Evolutionary conservation across 2,329 filamentous ascomycete genomes (phyloP), one percentile per base, ranked within the genome.

Genomic region (Coniochaeta hoffmannii): DNA sequence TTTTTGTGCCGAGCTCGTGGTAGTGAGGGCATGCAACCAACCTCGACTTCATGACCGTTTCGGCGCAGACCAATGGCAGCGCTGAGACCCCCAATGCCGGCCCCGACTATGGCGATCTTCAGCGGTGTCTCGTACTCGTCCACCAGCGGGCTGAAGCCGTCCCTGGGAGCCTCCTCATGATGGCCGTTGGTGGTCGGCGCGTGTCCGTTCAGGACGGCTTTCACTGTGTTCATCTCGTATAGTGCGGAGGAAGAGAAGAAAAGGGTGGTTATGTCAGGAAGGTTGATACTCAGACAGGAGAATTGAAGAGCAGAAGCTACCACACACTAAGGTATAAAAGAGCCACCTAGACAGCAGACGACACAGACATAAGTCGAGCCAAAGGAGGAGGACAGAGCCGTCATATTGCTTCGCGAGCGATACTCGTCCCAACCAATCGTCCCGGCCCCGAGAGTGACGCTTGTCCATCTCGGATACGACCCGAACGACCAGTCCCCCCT

Each of bases 41-140:
- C 63, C n/a, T 69, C 62, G 31, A 82, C 76, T 10, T 69, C 58
- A 58, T 82, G 80, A 2, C 79, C 79, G 46, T 77, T 71, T 55
- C 76, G 73, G 8, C 80, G 73, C 1, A 85, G 67, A 12, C 73
- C 75, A 34, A 85, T 77, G 1, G 78, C 79, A 1, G 77, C 73
- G 9, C 72, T 72, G 9, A 82, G 66, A 0, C 80, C 80, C 9
- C 78, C 79, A 36, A 83, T 81, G 3, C 80, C 79, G 1, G 67
- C 69, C 11, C 70, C 70, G 4, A 71, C 62, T n/a, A 72, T 66
- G 41, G 58, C 53, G 36, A 63, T 58, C 44, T 56, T 62, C 54
- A 64, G 41, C 10, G 41, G 41, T 12, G 24, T 46, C 41, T 26
- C 41, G 41, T 19, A 28, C 22, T 46, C 41, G 41, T 46, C 24